Conservation (phyloP, 306 rosid species). For the Morella rubra region DNA sequence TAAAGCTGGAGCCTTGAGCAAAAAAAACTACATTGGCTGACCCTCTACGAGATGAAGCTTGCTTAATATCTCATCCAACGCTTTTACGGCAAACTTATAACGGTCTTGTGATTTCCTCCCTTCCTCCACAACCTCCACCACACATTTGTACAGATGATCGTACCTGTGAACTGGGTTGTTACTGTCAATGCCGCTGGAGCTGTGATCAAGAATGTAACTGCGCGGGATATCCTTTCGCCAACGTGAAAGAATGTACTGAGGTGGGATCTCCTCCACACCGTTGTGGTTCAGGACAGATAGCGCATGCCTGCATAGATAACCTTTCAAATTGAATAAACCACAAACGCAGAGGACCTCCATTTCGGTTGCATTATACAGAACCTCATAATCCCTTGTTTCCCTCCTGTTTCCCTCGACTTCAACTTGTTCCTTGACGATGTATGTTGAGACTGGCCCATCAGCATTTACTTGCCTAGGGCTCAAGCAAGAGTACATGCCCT, state of each 20-base stretch:
- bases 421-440: slow-evolving; percentile 52
- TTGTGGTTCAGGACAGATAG: slow-evolving; percentile 56
- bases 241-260: slow-evolving; percentile 54
- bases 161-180: slow-evolving; percentile 62
- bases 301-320: slow-evolving; percentile 73
- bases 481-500: slow-evolving; percentile 61
- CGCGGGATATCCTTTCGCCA: slow-evolving; percentile 73
- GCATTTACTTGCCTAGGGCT: slow-evolving; percentile 46
- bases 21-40: slow-evolving; percentile 15
- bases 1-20: neutral
- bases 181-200: slow-evolving; percentile 43
- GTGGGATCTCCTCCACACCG: slow-evolving; percentile 62
- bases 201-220: slow-evolving; percentile 42
- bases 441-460: slow-evolving; percentile 55
- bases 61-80: slow-evolving; percentile 49
- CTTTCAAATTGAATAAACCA: slow-evolving; percentile 65
- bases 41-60: slow-evolving; percentile 49
- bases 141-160: slow-evolving; percentile 53
- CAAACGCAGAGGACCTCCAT: slow-evolving; percentile 63
- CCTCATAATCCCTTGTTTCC: slow-evolving; percentile 58
- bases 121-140: slow-evolving; percentile 71
- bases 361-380: slow-evolving; percentile 56
- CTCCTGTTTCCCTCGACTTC: slow-evolving; percentile 47
- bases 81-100: slow-evolving; percentile 42
- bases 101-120: slow-evolving; percentile 58